Base-by-base conservation (phyloP, 495 filamentous ascomycete genomes). In the Jackrogersella multiformis region DNA sequence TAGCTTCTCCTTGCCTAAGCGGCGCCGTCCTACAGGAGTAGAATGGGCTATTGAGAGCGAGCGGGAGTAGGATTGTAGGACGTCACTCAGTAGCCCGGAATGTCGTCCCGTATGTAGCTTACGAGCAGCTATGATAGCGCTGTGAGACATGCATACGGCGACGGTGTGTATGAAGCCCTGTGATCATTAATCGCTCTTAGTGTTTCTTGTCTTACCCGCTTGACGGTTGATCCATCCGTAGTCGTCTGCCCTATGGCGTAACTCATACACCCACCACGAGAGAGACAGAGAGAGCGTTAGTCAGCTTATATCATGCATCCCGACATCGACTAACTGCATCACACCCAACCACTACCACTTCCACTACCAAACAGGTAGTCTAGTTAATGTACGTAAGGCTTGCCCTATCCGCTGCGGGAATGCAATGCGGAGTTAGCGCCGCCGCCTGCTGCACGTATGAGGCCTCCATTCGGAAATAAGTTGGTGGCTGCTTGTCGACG, bases 271-370 rank as follows among this genome's bases (percentile, higher is more conserved):
- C n/a, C 53, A 36, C 28, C 16, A 32, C 24, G 30, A 39, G 35
- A 10, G 12, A 24, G 4, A 3, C 5, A 20, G n/a, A n/a, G n/a
- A n/a, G n/a, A 34, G 15, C 24, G 35, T 42, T 32, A 45, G 65
- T 68, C 65, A 68, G 65, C 65, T 68, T 62, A 68, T 59, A 13
- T 36, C 18, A 49, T 12, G n/a, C 24, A 32, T 56, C 35, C 56
- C 20, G 49, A 48, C 42, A 44, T 59, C 49, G 16, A 41, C 46
- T 52, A 30, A 45, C 32, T 34, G 51, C 48, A 45, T 41, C 45
- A n/a, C 34, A 46, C 49, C 66, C 61, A n/a, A 46, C 61, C 48
- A 64, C 45, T 30, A 23, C 7, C n/a, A n/a, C n/a, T n/a, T n/a
- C n/a, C n/a, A n/a, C n/a, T n/a, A n/a, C n/a, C n/a, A n/a, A n/a